phyloP scores from a whole-genome alignment of 2,329 filamentous ascomycete genomes.

The Pseudophaeomoniella oleicola region DNA sequence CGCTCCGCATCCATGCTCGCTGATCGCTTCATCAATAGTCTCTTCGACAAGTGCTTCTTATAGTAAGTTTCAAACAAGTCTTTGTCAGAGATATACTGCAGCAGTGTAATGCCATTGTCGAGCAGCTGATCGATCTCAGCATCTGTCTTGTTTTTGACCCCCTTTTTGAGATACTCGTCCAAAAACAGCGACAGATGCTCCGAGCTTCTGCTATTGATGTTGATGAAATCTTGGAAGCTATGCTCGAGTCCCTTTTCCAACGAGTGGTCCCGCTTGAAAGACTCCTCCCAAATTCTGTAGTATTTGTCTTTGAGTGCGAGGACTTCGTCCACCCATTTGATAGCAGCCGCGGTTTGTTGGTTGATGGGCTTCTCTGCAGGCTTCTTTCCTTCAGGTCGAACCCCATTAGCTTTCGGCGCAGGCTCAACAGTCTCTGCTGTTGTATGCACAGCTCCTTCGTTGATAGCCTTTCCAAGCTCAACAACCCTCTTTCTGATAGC shows the following conservation, averaged over 20 bases:
- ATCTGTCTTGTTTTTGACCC: conserved; percentile 85
- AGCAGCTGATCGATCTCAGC: conserved; percentile 68
- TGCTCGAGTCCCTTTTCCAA: conserved; percentile 71
- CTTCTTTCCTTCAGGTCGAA: conserved; percentile 34
- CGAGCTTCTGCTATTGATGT: conserved; percentile 67
- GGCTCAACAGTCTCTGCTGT: conserved; percentile 36
- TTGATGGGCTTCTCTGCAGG: conserved; percentile 44
- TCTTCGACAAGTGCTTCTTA: conserved; percentile 85
- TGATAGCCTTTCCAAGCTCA: conserved; percentile 70
- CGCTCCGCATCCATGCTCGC: conserved; percentile 87
- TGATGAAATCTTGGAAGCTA: conserved; percentile 89
- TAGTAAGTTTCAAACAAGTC: conserved; percentile 96
- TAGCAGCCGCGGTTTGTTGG: conserved; percentile 70
- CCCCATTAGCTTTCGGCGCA: conserved; percentile 31
- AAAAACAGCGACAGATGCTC: conserved; percentile 95
- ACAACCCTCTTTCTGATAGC: conserved; percentile 62
- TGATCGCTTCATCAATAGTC: conserved; percentile 76
- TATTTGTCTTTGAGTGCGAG: conserved; percentile 78
- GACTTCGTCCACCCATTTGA: conserved; percentile 92
- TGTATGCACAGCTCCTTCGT: conserved; percentile 42
- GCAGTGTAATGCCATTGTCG: conserved; percentile 75
- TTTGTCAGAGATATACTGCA: conserved; percentile 81
- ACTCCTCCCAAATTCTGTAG: conserved; percentile 58
- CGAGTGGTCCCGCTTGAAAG: conserved; percentile 61
- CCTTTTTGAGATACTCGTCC: conserved; percentile 88